These are phyloP conservation scores for Euphorbia corollata DNA, from an alignment of 441 rosid species.

Conservation along the genomic window DNA sequence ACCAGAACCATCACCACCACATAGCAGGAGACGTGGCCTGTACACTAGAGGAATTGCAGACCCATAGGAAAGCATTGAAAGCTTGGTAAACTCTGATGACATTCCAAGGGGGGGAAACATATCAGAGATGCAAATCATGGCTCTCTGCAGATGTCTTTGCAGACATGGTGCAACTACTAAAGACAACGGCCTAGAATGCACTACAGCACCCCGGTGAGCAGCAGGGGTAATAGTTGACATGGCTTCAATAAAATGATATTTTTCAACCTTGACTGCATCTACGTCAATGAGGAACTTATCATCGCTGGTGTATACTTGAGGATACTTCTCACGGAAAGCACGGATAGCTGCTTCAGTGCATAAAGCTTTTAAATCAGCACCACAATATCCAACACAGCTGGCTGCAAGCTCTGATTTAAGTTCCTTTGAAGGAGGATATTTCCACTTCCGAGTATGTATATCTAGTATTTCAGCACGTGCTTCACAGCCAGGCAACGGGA, in stretches of 20 bases:
- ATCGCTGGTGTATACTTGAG: conserved; percentile 98
- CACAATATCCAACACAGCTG: conserved; percentile 98
- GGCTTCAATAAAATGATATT: conserved; percentile 85
- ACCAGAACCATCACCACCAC: conserved; percentile 85
- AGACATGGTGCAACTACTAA: conserved; percentile 88
- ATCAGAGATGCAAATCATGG: conserved; percentile 63
- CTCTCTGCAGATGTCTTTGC: conserved; percentile 68
- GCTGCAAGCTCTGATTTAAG: conserved; percentile 88
- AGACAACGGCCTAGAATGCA: conserved; percentile 93
- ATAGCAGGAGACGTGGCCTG: conserved; percentile 87
- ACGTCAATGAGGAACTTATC: conserved; percentile 96
- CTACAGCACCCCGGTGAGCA: conserved; percentile 94
- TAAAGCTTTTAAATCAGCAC: conserved; percentile 96
- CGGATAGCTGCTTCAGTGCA: conserved; percentile 99
- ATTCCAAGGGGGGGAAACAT: conserved; percentile 66
- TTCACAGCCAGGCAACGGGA: conserved; percentile 96
- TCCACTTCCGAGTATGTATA: conserved; percentile 99
- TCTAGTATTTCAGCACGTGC: conserved; percentile 95
- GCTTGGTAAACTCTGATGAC: conserved; percentile 71
- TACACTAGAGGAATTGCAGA: conserved; percentile 90
- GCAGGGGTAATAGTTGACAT: conserved; percentile 98
- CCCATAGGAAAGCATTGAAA: conserved; percentile 93
- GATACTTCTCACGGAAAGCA: conserved; percentile 97
- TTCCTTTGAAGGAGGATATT: conserved; percentile 80
- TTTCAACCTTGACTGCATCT: conserved; percentile 79